Evolutionary conservation across 2,329 filamentous ascomycete species (phyloP), one percentile per base, ranked within the genome.

Genomic region (Colletotrichum sansevieriae): DNA sequence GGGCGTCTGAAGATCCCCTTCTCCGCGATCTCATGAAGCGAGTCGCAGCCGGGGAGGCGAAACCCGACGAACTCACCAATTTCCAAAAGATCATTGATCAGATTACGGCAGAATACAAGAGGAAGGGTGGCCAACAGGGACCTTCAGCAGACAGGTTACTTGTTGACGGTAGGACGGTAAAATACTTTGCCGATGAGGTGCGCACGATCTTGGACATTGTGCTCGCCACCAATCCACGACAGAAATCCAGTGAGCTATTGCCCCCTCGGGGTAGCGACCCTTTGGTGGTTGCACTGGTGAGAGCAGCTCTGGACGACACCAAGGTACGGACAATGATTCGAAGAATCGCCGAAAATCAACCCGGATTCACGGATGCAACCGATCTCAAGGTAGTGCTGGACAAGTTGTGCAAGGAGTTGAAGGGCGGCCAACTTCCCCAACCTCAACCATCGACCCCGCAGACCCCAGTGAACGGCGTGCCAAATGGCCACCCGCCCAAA

Each of bases 71-170:
- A 76, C 81, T 96, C 12, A 88, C 89, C 54, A 88, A 90, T 70
- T 96, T 96, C 73, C 93, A 96, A 76, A 86, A 85, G 56, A 92
- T 96, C 47, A 96, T 96, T 70, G 91, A 94, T 74, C 90, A 94
- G 75, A 86, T 96, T 65, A 94, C 91, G 2, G 79, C 79, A 0
- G 86, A 89, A 69, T 87, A 87, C 72, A 85, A 84, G 73, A 83
- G 80, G 46, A 87, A 81, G 44, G 84, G 84, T 8, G 81, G 80
- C 0, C 81, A 84, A 44, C 82, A 84, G 58, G 85, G 84, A 0
- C 86, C 87, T 7, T 85, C 86, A 4, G 85, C 87, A 1, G 86
- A 89, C 63, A 78, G 83, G 59, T 77, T 90, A 18, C 74, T 87
- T 20, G 85, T 89, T 1, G 87, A 87, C 72, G 81, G 85, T 1